Conservation (phyloP, 2,329 filamentous ascomycete species). For the Neofusicoccum laricinum region DNA sequence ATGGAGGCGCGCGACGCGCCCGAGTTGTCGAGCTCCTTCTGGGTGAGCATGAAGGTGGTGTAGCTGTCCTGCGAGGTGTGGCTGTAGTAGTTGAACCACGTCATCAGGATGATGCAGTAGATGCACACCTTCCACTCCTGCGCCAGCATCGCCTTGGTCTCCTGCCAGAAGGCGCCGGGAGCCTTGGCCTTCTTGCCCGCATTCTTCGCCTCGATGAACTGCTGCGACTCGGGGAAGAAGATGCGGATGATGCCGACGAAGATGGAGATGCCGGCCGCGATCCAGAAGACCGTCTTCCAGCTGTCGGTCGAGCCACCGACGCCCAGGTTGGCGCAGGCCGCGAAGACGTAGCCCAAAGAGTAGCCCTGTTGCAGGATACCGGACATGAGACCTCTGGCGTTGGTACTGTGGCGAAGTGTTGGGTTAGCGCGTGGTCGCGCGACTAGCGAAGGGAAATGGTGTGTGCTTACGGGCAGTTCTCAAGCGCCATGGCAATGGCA, state of each 20-base stretch:
- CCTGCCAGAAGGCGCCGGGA: constrained; percentile 60
- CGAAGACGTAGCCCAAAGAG: constrained; percentile 75
- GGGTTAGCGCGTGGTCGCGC: constrained; percentile 19
- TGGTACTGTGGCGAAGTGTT: constrained; percentile 29
- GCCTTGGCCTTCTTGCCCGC: constrained; percentile 50
- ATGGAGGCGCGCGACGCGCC: constrained; percentile 72
- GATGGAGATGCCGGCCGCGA: constrained; percentile 65
- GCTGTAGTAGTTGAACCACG: constrained; percentile 62
- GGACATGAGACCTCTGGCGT: constrained; percentile 75
- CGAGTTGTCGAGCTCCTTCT: constrained; percentile 66
- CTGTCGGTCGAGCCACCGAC: constrained; percentile 62
- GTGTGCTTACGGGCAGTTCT: constrained; percentile 62
- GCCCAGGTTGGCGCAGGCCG: constrained; percentile 71
- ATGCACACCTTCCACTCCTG: constrained; percentile 74
- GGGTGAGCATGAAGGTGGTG: constrained; percentile 73
- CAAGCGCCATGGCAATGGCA: constrained; percentile 73
- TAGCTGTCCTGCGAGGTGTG: constrained; percentile 80
- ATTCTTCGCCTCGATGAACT: constrained; percentile 69
- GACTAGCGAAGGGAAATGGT: background rate
- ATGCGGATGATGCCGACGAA: constrained; percentile 65
- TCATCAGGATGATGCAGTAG: constrained; percentile 77
- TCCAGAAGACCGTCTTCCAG: constrained; percentile 77
- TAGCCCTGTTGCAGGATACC: constrained; percentile 82
- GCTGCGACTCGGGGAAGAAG: constrained; percentile 69
- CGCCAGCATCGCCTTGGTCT: constrained; percentile 65